Conservation (phyloP, 2,329 filamentous ascomycete species). For the Pseudocercospora pini-densiflorae region DNA sequence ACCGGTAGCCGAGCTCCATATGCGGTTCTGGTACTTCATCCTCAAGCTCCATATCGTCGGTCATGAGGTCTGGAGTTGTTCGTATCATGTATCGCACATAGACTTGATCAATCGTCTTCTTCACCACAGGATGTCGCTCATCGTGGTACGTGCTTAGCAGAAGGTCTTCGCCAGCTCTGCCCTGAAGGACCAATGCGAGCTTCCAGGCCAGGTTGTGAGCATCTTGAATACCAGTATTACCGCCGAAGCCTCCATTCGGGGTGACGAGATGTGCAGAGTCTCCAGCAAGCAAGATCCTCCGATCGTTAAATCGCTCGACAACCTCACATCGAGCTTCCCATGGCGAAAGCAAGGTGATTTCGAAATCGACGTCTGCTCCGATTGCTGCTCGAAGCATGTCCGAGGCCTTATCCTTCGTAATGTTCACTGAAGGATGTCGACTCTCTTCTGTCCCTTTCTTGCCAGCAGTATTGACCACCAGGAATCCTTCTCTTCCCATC, state of each 20-base stretch:
- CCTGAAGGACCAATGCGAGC: constrained; percentile 27
- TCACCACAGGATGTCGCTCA: constrained; percentile 41
- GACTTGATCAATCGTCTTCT: constrained; percentile 16
- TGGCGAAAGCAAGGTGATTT: constrained; percentile 24
- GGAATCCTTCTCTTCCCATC: constrained; percentile 28
- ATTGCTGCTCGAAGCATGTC: constrained; percentile 27
- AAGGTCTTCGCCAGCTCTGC: constrained; percentile 25
- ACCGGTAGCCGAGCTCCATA: constrained; percentile 15
- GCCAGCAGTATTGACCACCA: constrained; percentile 32
- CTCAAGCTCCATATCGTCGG: constrained; percentile 40
- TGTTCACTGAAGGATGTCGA: constrained; percentile 23
- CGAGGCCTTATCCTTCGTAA: constrained; percentile 24
- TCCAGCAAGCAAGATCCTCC: constrained; percentile 11
- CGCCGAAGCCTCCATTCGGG: constrained; percentile 52
- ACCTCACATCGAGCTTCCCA: constrained; percentile 28
- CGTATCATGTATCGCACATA: constrained; percentile 49
- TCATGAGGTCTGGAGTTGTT: constrained; percentile 59
- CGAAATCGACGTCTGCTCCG: constrained; percentile 27
- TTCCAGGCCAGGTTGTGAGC: constrained; percentile 28
- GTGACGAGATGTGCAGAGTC: constrained; percentile 9
- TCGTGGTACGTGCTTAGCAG: constrained; percentile 34
- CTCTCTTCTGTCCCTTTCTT: constrained; percentile 27
- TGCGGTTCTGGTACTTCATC: constrained; percentile 31
- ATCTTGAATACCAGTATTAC: constrained; percentile 33
- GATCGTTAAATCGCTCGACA: constrained; percentile 22